Base-by-base conservation (phyloP, 768 basidiomycete genomes). In the Rhodotorula taiwanensis region DNA sequence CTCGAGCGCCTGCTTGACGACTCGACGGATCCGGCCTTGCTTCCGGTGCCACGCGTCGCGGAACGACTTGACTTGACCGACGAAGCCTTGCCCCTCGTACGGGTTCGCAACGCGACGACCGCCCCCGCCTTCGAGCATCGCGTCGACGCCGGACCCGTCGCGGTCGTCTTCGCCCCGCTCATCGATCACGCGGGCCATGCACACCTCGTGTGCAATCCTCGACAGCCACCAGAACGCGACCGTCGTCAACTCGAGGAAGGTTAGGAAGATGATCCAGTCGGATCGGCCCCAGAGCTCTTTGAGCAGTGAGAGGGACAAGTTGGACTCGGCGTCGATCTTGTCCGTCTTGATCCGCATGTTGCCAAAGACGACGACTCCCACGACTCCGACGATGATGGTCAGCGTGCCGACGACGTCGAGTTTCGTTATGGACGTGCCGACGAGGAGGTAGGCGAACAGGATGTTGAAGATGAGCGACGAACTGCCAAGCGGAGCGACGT, bases 391-490 rank as follows among this genome's bases (percentile, higher is more conserved):
- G 52, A 91, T 83, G 61, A 92, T 88, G 52, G 88, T 80, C 43
- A 89, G 78, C 9, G 89, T 92, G 21, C 89, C 89, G 86, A 87
- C 86, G 41, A 92, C 87, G 74, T 93, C 90, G 41, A 82, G 86
- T 60, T 78, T 82, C 47, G 87, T 89, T 43, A 93, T 87, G 2
- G 89, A 87, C 9, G 86, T 88, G 42, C 88, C 88, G 10, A 89
- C 86, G 62, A 90, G 81, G 73, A 90, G 49, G 52, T 71, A 83
- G 42, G 94, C 94, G 75, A 66, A 66, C 42, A 95, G 79, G 74
- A 95, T 93, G 75, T 98, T 98, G 79, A 98, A 97, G 59, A 98
- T 84, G 66, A 98, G 83, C 18, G 90, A 88, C 16, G 90, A 87
- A 0, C 89, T 90, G 20, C 94, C 93, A 7, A 98, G 81, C 4